Evolutionary conservation across 225 moss, liverwort and hornwort genomes (phyloP).

Genomic region (Polytrichum formosum): DNA sequence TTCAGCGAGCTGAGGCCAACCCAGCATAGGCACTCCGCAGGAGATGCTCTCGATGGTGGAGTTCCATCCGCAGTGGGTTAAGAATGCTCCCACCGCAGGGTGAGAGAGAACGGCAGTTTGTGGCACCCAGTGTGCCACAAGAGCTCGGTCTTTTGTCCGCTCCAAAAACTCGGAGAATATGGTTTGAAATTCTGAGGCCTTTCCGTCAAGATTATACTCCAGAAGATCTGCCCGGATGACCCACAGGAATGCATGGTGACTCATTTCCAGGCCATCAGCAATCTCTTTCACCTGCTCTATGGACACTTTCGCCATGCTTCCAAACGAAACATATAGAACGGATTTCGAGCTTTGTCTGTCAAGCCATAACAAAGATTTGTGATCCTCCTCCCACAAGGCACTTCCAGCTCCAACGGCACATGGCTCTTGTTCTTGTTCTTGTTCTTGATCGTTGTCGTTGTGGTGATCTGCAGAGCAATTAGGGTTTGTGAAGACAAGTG

Average conservation of each 20-base stretch:
- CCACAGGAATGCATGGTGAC: constrained; percentile 22
- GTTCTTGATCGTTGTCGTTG: no score
- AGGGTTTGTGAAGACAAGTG: constrained; percentile 12
- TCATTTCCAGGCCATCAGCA: constrained; percentile 19
- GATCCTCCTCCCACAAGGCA: constrained; percentile 11
- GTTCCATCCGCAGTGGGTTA: constrained; percentile 21
- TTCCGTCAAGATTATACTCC: background rate
- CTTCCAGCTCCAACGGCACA: background rate
- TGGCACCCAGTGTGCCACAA: constrained; percentile 10
- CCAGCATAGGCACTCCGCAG: constrained; percentile 11
- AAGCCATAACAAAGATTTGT: constrained; percentile 14
- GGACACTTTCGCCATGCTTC: constrained; percentile 15
- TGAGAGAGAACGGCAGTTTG: constrained; percentile 15
- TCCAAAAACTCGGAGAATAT: constrained; percentile 8
- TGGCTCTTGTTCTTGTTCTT: background rate
- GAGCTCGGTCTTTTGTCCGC: constrained; percentile 15
- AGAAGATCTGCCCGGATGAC: constrained; percentile 15
- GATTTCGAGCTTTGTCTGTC: constrained; percentile 3
- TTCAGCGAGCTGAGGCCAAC: constrained; percentile 8
- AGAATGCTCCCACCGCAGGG: constrained; percentile 17
- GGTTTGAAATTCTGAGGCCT: background rate
- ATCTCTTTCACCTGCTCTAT: constrained; percentile 15
- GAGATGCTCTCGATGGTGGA: constrained; percentile 21
- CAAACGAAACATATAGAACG: constrained; percentile 17
- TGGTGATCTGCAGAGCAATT: background rate